These are phyloP conservation scores for Tremellales sp. DNA, from an alignment of 1,284 basidiomycete species.

Conservation along the genomic window DNA sequence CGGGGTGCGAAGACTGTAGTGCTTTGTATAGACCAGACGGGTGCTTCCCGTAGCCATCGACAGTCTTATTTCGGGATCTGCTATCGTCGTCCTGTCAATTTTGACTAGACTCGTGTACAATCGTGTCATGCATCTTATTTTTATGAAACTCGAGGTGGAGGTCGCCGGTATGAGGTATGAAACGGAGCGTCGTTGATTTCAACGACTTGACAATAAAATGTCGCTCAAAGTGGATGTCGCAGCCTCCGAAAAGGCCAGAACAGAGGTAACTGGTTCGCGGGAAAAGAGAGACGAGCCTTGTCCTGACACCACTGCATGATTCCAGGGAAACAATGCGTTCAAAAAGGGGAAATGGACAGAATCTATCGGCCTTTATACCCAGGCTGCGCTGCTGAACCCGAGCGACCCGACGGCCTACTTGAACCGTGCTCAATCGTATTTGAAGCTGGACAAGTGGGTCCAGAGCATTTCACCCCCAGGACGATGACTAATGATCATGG, in stretches of 20 bases:
- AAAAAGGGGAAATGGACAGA: slow-evolving; percentile 46
- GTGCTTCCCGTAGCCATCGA: too few species aligned
- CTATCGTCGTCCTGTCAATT: too few species aligned
- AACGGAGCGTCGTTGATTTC: too few species aligned
- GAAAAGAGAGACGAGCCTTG: not conserved
- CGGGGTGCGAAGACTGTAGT: too few species aligned
- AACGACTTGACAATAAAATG: too few species aligned
- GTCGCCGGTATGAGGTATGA: too few species aligned
- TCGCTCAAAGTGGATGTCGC: not conserved
- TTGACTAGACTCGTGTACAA: too few species aligned
- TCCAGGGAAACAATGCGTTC: slow-evolving; percentile 44
- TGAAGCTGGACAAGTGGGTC: slow-evolving; percentile 47
- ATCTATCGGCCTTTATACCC: slow-evolving; percentile 43
- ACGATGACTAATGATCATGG: not conserved
- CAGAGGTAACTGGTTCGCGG: not conserved
- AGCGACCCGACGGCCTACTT: slow-evolving; percentile 34
- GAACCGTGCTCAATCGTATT: slow-evolving; percentile 46
- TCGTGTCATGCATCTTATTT: too few species aligned
- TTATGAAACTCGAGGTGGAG: too few species aligned
- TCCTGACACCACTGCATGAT: not conserved
- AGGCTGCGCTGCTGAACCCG: slow-evolving; percentile 33
- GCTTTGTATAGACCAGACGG: too few species aligned
- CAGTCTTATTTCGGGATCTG: too few species aligned
- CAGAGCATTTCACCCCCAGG: not conserved
- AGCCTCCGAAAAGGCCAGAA: not conserved